These are phyloP conservation scores for Pseudogymnoascus sp. DNA, from an alignment of 2,329 filamentous ascomycete genomes.

Conservation along the genomic window DNA sequence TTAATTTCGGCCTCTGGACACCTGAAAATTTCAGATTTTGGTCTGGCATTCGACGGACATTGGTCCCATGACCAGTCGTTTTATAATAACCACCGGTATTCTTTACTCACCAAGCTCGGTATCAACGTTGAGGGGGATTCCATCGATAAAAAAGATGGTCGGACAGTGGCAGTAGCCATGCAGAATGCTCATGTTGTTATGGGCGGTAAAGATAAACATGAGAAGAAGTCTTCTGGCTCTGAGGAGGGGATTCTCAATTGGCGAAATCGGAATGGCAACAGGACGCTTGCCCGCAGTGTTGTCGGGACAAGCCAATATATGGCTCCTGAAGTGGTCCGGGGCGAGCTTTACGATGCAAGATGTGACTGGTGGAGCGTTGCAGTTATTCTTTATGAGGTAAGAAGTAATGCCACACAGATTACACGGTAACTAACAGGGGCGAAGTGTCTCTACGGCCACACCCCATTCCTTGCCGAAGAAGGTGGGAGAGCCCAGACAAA, in stretches of 20 bases:
- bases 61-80: conserved; percentile 89
- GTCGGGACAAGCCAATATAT: conserved; percentile 98
- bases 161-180: conserved; percentile 34
- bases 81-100: conserved; percentile 76
- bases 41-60: conserved; percentile 88
- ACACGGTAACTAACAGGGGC: background rate
- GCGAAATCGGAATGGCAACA: conserved; percentile 62
- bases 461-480: conserved; percentile 78
- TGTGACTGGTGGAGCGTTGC: conserved; percentile 98
- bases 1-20: conserved; percentile 83
- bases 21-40: conserved; percentile 93
- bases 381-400: conserved; percentile 79
- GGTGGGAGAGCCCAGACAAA: conserved; percentile 71
- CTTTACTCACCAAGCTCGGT: conserved; percentile 66
- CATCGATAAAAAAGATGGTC: conserved; percentile 55
- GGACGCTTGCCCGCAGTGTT: conserved; percentile 71
- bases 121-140: conserved; percentile 68
- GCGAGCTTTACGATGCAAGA: conserved; percentile 77
- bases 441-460: conserved; percentile 82
- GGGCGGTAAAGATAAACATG: conserved; percentile 33
- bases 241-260: conserved; percentile 52
- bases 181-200: conserved; percentile 35
- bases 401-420: conserved; percentile 8
- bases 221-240: conserved; percentile 27
- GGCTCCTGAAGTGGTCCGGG: conserved; percentile 86